A percentile compares a stretch with the other conserved stretches of the same genome.
Conservation (phyloP, 352 stramenopile species). For the Aphanomyces euteiches region DNA sequence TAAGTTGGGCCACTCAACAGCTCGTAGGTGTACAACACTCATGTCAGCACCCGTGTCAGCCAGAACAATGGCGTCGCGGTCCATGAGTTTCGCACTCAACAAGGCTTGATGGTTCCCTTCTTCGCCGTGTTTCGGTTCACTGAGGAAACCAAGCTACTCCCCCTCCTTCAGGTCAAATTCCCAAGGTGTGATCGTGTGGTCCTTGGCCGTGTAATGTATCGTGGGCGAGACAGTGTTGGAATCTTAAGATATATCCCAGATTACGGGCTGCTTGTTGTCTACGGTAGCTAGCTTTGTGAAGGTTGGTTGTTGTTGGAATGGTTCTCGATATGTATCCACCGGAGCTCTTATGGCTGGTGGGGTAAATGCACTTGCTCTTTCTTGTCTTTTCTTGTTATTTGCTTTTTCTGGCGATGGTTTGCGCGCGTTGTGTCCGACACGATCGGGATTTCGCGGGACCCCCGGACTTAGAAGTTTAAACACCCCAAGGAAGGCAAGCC, state of each 20-base stretch:
- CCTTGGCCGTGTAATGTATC: not conserved
- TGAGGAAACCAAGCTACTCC: not conserved
- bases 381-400: not conserved
- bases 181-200: not conserved
- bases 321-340: not conserved
- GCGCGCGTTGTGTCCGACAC: not conserved
- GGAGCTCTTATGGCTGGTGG: not conserved
- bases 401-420: not conserved
- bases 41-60: not conserved
- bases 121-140: not conserved
- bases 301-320: not conserved
- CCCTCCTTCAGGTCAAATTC: not conserved
- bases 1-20: not conserved
- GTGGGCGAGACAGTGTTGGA: not conserved
- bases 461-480: conserved; percentile 7
- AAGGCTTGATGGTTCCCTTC: not conserved
- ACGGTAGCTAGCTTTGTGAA: not conserved
- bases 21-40: not conserved
- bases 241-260: not conserved
- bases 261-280: not conserved
- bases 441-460: not conserved
- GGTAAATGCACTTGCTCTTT: not conserved
- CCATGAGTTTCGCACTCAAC: not conserved
- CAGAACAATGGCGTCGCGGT: not conserved
- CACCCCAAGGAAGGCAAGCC: not conserved